Base-by-base conservation (phyloP, 1,284 basidiomycete species). In the Boletus nobilissimus region DNA sequence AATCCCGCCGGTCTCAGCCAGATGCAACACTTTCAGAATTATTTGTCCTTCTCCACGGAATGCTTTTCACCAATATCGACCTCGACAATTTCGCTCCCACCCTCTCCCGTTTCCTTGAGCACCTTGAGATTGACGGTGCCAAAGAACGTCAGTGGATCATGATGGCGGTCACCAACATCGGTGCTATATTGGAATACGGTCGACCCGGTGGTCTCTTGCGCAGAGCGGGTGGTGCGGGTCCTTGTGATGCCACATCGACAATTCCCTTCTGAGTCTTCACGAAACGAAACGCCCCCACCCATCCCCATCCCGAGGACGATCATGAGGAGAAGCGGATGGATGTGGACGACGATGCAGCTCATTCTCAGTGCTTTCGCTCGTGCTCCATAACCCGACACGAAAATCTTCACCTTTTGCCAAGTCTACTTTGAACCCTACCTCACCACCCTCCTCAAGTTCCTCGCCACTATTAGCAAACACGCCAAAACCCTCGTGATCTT, bases 121-220 rank as follows among this genome's bases (percentile, higher is more conserved):
- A 95, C 54, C 90, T 99, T 2, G 91, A 94, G 79, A 94, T 97
- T 68, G 93, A 95, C 82, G 93, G 92, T 75, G 91, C 92, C 6
- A 92, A 96, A 72, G 96, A 97, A 84, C 92, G 94, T 36, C 95
- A 97, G 79, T 99, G 98, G 98, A 95, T 96, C 81, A 97, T 98
- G 94, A 97, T 99, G 95, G 97, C 92, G 1, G 89, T 94, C 51
- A 89, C 96, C 82, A 98, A 98, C 85, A 90, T 99, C 34, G 91
- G 92, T 9, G 91, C 95, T 0, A 86, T 98, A 26, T 89, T 98
- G 80, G 97, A 99, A 86, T 99, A 84, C 92, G 97, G 97, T 40
- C 89, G 93, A n/a, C 90, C 93, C 3, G 90, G n/a, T 22, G 93
- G 96, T 7, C 86, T 96, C 5, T 87, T 99, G 48, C 90, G 92